Evolutionary conservation across 2,329 filamentous ascomycete species (phyloP).

Genomic region (Microsporum audouinii): DNA sequence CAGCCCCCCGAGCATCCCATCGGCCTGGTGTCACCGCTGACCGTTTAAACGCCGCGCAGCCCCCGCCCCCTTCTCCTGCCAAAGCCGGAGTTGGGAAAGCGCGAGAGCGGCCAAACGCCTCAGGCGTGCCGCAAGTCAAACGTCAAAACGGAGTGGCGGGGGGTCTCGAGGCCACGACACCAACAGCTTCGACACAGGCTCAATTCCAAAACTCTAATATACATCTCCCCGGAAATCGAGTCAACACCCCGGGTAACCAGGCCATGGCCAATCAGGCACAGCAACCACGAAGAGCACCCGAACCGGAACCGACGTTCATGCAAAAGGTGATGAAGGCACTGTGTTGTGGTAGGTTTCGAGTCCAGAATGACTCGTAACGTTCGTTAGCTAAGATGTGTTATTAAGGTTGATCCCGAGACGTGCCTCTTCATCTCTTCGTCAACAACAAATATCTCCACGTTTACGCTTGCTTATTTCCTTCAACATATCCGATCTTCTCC

Average conservation of each 20-base stretch:
- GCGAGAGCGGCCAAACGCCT: slow-evolving; percentile 62
- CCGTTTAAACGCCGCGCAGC: slow-evolving; percentile 90
- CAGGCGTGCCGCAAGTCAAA: slow-evolving; percentile 61
- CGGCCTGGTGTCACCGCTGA: slow-evolving; percentile 59
- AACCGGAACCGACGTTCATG: slow-evolving; percentile 67
- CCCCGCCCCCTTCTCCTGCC: slow-evolving; percentile 74
- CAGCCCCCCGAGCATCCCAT: slow-evolving; percentile 50
- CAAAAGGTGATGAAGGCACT: slow-evolving; percentile 88
- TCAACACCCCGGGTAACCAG: slow-evolving; percentile 46
- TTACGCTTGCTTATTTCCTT: neutral
- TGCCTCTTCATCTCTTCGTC: neutral
- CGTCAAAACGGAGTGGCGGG: slow-evolving; percentile 50
- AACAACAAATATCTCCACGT: neutral
- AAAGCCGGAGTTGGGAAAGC: slow-evolving; percentile 64
- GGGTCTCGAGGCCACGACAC: slow-evolving; percentile 59
- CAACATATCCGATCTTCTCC: neutral
- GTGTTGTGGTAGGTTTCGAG: slow-evolving; percentile 60
- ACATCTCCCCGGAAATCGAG: slow-evolving; percentile 55
- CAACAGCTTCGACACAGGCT: slow-evolving; percentile 82
- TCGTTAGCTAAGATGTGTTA: slow-evolving; percentile 6
- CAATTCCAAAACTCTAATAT: slow-evolving; percentile 94
- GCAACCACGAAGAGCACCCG: slow-evolving; percentile 40
- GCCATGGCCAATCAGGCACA: slow-evolving; percentile 48
- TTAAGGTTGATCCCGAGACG: slow-evolving; percentile 2
- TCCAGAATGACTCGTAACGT: slow-evolving; percentile 4